Conservation (phyloP, 2,329 filamentous ascomycete species). For the Pestalotiopsis sp. region DNA sequence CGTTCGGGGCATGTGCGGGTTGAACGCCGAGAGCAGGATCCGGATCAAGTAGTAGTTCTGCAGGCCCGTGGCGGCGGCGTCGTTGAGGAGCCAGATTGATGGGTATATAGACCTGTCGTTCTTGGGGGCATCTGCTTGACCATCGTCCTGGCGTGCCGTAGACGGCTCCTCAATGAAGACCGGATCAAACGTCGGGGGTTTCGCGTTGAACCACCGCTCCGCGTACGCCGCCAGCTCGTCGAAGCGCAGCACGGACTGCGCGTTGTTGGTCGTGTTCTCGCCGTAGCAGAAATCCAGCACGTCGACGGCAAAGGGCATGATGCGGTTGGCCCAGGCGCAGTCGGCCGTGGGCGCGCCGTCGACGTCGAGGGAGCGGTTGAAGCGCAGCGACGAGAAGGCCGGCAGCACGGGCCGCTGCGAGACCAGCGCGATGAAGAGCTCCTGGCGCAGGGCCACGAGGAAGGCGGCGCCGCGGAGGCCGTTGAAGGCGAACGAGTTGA, state of each 20-base stretch:
- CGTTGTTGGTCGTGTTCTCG: not conserved
- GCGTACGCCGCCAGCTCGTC: not conserved
- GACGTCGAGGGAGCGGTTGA: not conserved
- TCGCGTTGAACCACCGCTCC: not conserved
- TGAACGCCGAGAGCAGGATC: not conserved
- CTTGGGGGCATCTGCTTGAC: no score
- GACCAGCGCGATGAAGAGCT: not conserved
- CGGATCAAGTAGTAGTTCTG: not conserved
- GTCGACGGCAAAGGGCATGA: not conserved
- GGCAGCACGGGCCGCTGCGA: not conserved
- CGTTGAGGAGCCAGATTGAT: not conserved
- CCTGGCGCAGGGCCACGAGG: not conserved
- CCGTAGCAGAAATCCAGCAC: not conserved
- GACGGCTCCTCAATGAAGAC: not conserved
- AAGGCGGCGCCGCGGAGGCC: not conserved
- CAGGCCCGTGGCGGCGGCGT: not conserved
- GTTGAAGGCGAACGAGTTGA: not conserved
- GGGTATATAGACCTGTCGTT: not conserved
- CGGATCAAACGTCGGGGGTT: not conserved
- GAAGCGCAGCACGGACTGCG: not conserved
- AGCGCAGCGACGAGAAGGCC: not conserved
- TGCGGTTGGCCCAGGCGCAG: not conserved
- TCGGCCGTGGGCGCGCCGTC: not conserved
- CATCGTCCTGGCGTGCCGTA: not conserved
- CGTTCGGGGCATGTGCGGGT: not conserved